Evolutionary conservation across 768 basidiomycete species (phyloP), one percentile per base, ranked within the genome.

Genomic region (Phaeotremella fagi): DNA sequence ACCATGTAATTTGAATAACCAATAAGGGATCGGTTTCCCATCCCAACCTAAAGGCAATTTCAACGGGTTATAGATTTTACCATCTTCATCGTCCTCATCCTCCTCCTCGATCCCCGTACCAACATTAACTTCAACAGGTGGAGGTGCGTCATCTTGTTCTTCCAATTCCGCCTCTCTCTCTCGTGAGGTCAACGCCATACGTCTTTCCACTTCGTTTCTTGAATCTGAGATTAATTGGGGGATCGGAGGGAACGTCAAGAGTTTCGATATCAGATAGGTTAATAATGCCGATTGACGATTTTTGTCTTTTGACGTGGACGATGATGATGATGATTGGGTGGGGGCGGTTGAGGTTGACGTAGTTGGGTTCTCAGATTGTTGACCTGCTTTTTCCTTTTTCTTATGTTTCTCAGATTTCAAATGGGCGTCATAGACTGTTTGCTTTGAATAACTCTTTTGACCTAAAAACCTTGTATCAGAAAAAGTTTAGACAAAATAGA

Each of bases 1-100:
- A 7, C 95, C 95, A 70, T 99, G 95, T 31, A 99, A 77, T 76
- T 98, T 98, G 78, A 92, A 99, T 49, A 99, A 64, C 92, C 92
- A 97, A 71, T 94, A 97, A 28, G 95, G 95, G 66, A 99, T 99
- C 18, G 95, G 95, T 71, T 98, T 98, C 27, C 94, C 92, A 68
- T 99, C 95, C 91, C 91, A 97, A 3, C 68, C 68, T 3, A 70
- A 47, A 25, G 95, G 95, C 36, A 98, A 78, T 77, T 98, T 98
- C 45, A 98, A 82, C 42, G 95, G 95, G 63, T 99, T 99, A 76
- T 98, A 99, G 28, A 99, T 91, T 62, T 89, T 83, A 66, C 91
- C 94, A 66, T 98, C 91, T 61, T 90, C 91, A 60, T 92, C 91
- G 43, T 92, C 90, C 54, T 94, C 90, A 50, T 86, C 85, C 6